Conservation (phyloP, 2,329 filamentous ascomycete species). For the Fulvia fulva region DNA sequence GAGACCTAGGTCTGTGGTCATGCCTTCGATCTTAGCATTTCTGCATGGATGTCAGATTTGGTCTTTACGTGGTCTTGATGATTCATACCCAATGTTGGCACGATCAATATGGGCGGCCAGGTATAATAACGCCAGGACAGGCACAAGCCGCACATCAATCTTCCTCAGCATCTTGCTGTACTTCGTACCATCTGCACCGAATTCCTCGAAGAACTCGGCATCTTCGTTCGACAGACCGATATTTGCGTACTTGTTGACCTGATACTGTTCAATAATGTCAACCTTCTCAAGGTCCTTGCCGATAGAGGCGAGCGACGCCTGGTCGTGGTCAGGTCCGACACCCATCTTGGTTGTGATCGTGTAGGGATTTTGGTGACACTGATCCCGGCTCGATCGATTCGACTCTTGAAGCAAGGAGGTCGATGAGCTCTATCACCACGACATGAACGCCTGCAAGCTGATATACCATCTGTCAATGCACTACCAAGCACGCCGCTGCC, state of each 20-base stretch:
- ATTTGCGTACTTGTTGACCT: slow-evolving; percentile 21
- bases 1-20: slow-evolving; percentile 13
- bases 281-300: slow-evolving; percentile 24
- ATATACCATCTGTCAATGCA: background rate
- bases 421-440: background rate
- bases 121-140: slow-evolving; percentile 46
- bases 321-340: slow-evolving; percentile 6
- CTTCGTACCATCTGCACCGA: slow-evolving; percentile 8
- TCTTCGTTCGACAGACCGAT: slow-evolving; percentile 21
- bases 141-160: slow-evolving; percentile 48
- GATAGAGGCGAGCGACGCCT: slow-evolving; percentile 15
- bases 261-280: slow-evolving; percentile 15
- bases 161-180: slow-evolving; percentile 43
- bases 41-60: too few relatives aligned
- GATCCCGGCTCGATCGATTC: too few relatives aligned
- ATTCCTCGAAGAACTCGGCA: slow-evolving; percentile 23
- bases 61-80: too few relatives aligned
- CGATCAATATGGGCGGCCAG: slow-evolving; percentile 45
- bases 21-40: slow-evolving; percentile 28
- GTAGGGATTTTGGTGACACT: too few relatives aligned
- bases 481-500: background rate
- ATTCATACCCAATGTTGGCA: slow-evolving; percentile 32
- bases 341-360: background rate
- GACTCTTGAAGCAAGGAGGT: background rate
- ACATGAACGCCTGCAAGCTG: background rate